Percentiles rank a stretch among this genome's conserved stretches.
phyloP scores from a whole-genome alignment of 78 protist genomes.

The Isochrysis galbana region DNA sequence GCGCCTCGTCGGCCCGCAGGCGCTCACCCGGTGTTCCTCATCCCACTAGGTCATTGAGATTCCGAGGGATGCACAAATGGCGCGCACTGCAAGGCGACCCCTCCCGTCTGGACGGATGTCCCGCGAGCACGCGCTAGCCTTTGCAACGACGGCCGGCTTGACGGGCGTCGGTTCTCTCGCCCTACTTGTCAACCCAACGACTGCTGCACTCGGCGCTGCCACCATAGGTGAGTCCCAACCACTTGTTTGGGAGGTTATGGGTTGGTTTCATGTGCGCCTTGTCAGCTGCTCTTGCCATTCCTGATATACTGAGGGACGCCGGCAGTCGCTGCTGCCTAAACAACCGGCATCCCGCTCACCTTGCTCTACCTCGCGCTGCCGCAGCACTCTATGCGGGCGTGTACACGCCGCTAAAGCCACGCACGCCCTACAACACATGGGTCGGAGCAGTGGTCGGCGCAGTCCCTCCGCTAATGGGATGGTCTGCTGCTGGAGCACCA shows the following conservation, averaged over 20 bases:
- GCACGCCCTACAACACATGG: constrained; percentile 81
- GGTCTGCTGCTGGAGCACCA: constrained; percentile 53
- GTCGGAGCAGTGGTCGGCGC: constrained; percentile 93
- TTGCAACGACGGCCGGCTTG: neutral
- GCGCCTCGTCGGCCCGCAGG: too few species aligned
- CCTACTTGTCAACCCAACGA: constrained; percentile 38
- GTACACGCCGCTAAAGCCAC: constrained; percentile 88
- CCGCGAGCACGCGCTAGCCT: neutral
- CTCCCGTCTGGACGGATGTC: constrained; percentile 35
- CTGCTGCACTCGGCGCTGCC: constrained; percentile 75
- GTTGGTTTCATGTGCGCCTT: too few species aligned
- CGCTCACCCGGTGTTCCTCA: too few species aligned
- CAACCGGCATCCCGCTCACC: too few species aligned
- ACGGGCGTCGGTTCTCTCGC: constrained; percentile 36
- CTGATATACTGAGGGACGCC: too few species aligned
- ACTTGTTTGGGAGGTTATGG: too few species aligned
- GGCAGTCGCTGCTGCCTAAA: too few species aligned
- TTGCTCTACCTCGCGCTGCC: too few species aligned
- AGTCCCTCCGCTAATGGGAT: constrained; percentile 93
- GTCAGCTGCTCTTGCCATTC: too few species aligned
- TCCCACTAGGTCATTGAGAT: constrained; percentile 16
- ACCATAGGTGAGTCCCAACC: too few species aligned
- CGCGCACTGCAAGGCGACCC: constrained; percentile 43
- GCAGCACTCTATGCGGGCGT: constrained; percentile 72
- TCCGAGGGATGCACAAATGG: constrained; percentile 42